Evolutionary conservation across 257 asterid genomes (phyloP).

Genomic region (Solanum gracilifrons): DNA sequence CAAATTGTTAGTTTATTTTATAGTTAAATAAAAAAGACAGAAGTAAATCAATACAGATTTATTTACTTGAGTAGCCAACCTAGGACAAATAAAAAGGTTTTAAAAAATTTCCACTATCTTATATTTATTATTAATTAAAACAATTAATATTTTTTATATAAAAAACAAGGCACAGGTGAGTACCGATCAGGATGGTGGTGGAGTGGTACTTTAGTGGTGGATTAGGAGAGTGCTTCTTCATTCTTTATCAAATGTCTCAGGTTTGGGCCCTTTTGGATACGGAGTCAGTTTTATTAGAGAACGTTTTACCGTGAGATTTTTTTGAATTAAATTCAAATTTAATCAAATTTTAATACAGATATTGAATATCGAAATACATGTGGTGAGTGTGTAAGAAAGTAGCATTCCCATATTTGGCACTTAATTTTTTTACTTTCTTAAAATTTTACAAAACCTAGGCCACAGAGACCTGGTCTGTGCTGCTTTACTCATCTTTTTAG

Average conservation of each 20-base stretch:
- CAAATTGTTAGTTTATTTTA: not conserved
- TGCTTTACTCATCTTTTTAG: not conserved
- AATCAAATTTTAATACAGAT: accelerated
- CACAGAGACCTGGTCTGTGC: not conserved
- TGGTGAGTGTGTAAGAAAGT: not conserved
- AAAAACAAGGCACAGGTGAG: no score
- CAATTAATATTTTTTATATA: no score
- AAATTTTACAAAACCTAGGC: not conserved
- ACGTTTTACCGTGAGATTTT: accelerated
- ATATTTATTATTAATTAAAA: not conserved
- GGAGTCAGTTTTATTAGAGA: accelerated
- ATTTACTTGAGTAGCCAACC: not conserved
- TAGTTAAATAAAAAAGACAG: not conserved
- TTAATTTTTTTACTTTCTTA: not conserved
- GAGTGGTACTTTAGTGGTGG: no score
- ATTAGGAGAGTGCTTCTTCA: no score
- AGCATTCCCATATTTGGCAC: not conserved
- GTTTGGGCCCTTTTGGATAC: no score
- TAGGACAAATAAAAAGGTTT: not conserved
- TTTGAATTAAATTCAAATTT: accelerated
- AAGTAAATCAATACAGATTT: not conserved
- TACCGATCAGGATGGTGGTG: not conserved
- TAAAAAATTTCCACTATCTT: not conserved
- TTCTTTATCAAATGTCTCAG: no score
- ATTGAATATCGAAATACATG: no score